Evolutionary conservation across 306 rosid genomes (phyloP), one percentile per base, ranked within the genome.

Genomic region (Erythrophleum fordii): DNA sequence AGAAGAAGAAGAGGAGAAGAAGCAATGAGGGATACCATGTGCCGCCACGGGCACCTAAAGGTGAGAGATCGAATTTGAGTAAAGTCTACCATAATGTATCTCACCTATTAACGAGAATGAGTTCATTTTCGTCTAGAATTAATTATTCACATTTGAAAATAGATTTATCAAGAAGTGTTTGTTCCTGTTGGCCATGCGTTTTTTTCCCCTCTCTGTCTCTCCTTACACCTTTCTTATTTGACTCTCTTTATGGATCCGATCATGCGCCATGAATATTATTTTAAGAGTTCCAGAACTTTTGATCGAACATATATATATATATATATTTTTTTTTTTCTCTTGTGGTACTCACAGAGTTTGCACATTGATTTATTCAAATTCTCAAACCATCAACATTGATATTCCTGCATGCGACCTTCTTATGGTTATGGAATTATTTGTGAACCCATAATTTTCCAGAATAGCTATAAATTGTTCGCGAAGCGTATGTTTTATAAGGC

Each of bases 1-100:
- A 83, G 16, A 96, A 87, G 88, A 93, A 87, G 84, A 89, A 88
- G 85, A 89, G 86, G 72, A 68, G 73, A 87, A 91, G 94, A 62
- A 91, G 92, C 28, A 93, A 89, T 35, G 91, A 87, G 35, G 89
- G 17, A 17, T 80, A 88, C 77, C 88, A 90, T 75, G 82, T 56
- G 41, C 97, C 88, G 13, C 85, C 82, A 5, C 85, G 81, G 25
- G 83, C 85, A 55, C 91, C 86, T 61, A 96, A 96, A 90, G 92
- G 99, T 96, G 79, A 83, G 42, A 53, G 1, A 34, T 28, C 48
- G 18, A 18, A 39, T 56, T 46, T 45, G 45, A 16, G 11, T 67
- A 7, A 31, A 75, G 53, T 73, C 14, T 51, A 42, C 26, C 61
- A 12, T 76, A n/a, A 39, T 34, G 56, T 65, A 22, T 59, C 59